Percentiles rank a stretch among this genome's conserved stretches.
These are phyloP conservation scores for Vinca major DNA, from an alignment of 305 asterid genomes.

Conservation along the genomic window DNA sequence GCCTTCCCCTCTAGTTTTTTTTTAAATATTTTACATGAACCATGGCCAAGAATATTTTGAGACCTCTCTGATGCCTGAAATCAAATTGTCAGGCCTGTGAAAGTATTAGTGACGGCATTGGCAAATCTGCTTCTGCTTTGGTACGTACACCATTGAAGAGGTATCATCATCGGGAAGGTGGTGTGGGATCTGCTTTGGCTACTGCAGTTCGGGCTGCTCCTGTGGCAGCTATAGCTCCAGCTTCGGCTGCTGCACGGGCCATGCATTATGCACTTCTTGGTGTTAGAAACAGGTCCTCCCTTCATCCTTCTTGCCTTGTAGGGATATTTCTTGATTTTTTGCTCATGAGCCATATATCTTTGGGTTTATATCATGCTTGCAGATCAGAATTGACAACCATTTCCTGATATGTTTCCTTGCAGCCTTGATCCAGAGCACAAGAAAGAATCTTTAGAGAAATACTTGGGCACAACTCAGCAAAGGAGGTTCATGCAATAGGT, in stretches of 20 bases:
- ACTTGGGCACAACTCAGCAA: constrained; percentile 55
- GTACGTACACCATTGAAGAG: constrained; percentile 68
- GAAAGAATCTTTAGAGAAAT: constrained; percentile 86
- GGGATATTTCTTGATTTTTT: not conserved
- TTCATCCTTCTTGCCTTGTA: not conserved
- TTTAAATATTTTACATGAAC: too few species aligned
- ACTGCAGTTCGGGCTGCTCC: constrained; percentile 87
- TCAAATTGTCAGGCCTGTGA: constrained; percentile 58
- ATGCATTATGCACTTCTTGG: constrained; percentile 87
- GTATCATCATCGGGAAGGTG: constrained; percentile 71
- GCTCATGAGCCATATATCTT: not conserved
- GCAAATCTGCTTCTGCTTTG: constrained; percentile 85
- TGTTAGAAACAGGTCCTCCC: constrained; percentile 70
- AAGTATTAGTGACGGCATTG: constrained; percentile 80
- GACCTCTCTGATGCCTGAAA: not conserved
- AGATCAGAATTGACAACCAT: not conserved
- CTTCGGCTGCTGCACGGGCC: constrained; percentile 87
- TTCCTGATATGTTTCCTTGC: constrained; percentile 24
- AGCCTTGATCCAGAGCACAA: constrained; percentile 95
- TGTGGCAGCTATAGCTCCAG: constrained; percentile 95
- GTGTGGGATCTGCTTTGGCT: constrained; percentile 75
- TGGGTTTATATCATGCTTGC: not conserved
- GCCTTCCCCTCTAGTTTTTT: not conserved
- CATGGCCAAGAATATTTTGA: not conserved
- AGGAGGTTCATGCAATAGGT: constrained; percentile 45